Conservation (phyloP, 2,329 filamentous ascomycete species). For the Periconia digitata region DNA sequence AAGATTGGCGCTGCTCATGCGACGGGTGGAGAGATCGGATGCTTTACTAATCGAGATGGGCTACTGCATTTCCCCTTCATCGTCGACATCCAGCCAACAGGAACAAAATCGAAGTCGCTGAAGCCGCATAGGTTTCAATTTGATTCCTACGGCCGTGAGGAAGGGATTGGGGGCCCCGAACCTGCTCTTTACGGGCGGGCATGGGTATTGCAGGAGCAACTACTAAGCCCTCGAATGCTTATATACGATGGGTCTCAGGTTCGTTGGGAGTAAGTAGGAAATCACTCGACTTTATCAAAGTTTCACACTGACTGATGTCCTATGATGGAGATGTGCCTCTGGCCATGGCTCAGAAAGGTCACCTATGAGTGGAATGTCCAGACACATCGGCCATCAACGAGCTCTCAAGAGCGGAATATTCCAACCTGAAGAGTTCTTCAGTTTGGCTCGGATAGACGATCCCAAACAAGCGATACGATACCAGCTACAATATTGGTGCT, state of each 20-base stretch:
- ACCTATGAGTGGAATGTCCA: constrained; percentile 13
- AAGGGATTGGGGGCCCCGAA: constrained; percentile 11
- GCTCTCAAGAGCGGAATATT: constrained; percentile 14
- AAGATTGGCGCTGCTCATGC: constrained; percentile 28
- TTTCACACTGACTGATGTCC: neutral
- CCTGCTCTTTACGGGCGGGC: constrained; percentile 21
- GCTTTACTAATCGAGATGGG: constrained; percentile 23
- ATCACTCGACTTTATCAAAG: neutral
- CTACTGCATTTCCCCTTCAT: constrained; percentile 20
- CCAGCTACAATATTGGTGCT: constrained; percentile 17
- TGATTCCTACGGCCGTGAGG: constrained; percentile 13
- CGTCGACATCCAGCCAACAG: constrained; percentile 6
- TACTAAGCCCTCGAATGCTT: constrained; percentile 20
- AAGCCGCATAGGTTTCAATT: constrained; percentile 8
- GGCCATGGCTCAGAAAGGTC: constrained; percentile 18
- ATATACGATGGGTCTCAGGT: constrained; percentile 21
- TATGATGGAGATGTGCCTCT: constrained; percentile 11
- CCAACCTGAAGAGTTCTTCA: constrained; percentile 14
- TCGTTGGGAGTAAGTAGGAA: constrained; percentile 16
- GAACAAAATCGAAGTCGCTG: no score
- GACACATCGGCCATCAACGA: constrained; percentile 16
- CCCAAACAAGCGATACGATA: constrained; percentile 2
- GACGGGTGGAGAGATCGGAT: constrained; percentile 18
- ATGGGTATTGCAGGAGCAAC: constrained; percentile 29
- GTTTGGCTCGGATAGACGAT: constrained; percentile 1